Evolutionary conservation across 495 filamentous ascomycete species (phyloP).

Genomic region (Penicillium tannophilum): DNA sequence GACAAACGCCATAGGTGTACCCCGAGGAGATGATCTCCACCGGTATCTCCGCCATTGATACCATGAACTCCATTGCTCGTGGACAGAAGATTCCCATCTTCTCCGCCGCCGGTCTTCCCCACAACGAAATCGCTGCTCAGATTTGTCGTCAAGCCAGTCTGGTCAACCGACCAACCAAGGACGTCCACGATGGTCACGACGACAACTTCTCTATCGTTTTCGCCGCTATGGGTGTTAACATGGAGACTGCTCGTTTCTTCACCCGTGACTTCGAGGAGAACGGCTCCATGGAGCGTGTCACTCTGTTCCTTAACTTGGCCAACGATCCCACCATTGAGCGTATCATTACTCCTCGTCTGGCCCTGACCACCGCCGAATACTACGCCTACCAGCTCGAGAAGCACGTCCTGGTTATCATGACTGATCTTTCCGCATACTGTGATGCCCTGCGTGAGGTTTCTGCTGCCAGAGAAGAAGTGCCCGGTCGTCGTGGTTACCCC

Average conservation of each 20-base stretch:
- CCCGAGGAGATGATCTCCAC: slow-evolving; percentile 99
- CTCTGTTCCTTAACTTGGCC: slow-evolving; percentile 97
- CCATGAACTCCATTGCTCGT: slow-evolving; percentile 99
- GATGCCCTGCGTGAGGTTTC: slow-evolving; percentile 98
- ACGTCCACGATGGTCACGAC: slow-evolving; percentile 92
- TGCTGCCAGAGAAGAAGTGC: slow-evolving; percentile 97
- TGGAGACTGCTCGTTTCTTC: slow-evolving; percentile 98
- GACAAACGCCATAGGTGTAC: slow-evolving; percentile 66
- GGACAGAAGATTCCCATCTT: slow-evolving; percentile 99
- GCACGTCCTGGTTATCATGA: slow-evolving; percentile 98
- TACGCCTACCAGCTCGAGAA: slow-evolving; percentile 99
- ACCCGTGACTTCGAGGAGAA: slow-evolving; percentile 99
- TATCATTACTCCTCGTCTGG: slow-evolving; percentile 99
- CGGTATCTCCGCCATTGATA: slow-evolving; percentile 99
- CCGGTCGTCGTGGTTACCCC: slow-evolving; percentile 98
- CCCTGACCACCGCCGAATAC: slow-evolving; percentile 98
- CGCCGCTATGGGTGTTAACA: slow-evolving; percentile 99
- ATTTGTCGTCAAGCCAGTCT: slow-evolving; percentile 96
- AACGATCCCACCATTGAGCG: slow-evolving; percentile 99
- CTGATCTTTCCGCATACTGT: slow-evolving; percentile 96
- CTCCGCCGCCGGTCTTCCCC: slow-evolving; percentile 95
- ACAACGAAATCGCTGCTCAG: slow-evolving; percentile 98
- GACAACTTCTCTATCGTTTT: slow-evolving; percentile 99
- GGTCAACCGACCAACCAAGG: slow-evolving; percentile 84
- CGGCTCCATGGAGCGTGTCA: slow-evolving; percentile 94